Base-by-base conservation (phyloP, 2,329 filamentous ascomycete genomes). In the Sphaerostilbella broomeana region DNA sequence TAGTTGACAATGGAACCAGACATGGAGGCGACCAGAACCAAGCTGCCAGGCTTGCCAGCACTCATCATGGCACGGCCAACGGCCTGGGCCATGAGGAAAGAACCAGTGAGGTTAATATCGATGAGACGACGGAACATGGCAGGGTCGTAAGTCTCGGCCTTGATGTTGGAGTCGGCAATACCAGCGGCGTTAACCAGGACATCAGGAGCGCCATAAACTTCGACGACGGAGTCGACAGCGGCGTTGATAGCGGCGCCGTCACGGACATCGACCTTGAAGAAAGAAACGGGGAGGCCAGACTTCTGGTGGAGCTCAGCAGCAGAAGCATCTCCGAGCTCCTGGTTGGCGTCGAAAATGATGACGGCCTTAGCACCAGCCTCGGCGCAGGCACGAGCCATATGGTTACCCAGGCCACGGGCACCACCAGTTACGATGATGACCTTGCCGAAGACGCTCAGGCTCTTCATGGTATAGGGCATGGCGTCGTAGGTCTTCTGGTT, bases 1-100 rank as follows among this genome's bases (percentile, higher is more conserved):
- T 81, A 88, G 76, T 90, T 90, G 72, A 88, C 85, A 48, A 90
- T 79, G 65, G 79, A 77, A 49, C 84, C 86, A 35, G 82, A 86
- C 84, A 90, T 88, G 54, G 81, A 86, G 21, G 82, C 83, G 38
- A 88, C 77, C 46, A 87, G 76, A 55, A 89, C 72, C 56, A 89
- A 83, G 54, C 75, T 81, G 28, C 84, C 84, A 10, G 79, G 77
- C 63, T 79, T 80, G 55, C 74, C 72, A 40, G 77, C 74, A n/a
- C 71, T 67, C 64, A 88, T 87, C 81, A 87, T 87, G 52, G 75
- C 68, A 40, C 76, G 76, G 28, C 79, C 81, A 17, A 83, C 75
- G n/a, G 81, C 67, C 64, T 87, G 82, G 13, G 81, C 73, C 69
- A 86, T 80, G 48, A 88, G 68, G 73, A 89, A 89, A 4, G 81